These are phyloP conservation scores for Euphorbia neoarborescens DNA, from an alignment of 441 rosid species.

Conservation along the genomic window DNA sequence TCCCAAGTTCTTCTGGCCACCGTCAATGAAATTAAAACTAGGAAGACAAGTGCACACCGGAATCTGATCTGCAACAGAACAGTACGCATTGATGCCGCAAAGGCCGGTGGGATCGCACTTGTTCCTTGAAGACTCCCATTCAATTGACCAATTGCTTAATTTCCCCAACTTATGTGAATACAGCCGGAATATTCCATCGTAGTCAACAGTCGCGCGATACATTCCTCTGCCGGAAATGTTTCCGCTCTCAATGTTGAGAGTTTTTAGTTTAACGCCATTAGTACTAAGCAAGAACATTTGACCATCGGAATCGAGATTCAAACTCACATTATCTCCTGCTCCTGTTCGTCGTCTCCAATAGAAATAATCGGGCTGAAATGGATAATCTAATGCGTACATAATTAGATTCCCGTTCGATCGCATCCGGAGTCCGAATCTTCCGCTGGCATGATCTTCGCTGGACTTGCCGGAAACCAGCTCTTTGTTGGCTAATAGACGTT, in stretches of 20 bases:
- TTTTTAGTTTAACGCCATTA: conserved; percentile 14
- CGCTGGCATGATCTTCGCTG: conserved; percentile 9
- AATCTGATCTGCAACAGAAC: conserved; percentile 8
- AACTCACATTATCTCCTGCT: conserved; percentile 20
- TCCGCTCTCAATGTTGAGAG: not conserved
- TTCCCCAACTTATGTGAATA: conserved; percentile 21
- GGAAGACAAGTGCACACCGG: conserved; percentile 28
- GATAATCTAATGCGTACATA: conserved; percentile 12
- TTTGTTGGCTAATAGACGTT: not conserved
- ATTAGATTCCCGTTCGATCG: conserved; percentile 23
- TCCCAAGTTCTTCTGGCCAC: conserved; percentile 14
- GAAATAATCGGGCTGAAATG: not conserved
- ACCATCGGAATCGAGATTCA: conserved; percentile 25
- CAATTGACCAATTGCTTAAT: conserved; percentile 5
- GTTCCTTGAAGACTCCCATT: conserved; percentile 13
- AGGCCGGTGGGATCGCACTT: conserved; percentile 23
- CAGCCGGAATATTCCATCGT: conserved; percentile 27
- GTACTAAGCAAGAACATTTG: conserved; percentile 24
- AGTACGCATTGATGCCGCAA: conserved; percentile 31
- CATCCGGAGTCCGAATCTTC: conserved; percentile 22
- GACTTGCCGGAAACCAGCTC: conserved; percentile 18
- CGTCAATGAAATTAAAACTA: conserved; percentile 13
- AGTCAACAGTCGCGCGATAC: conserved; percentile 15
- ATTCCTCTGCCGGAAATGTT: not conserved
- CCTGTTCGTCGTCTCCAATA: conserved; percentile 16